phyloP scores from a whole-genome alignment of 768 basidiomycete species.

The Gyrodon lividus region DNA sequence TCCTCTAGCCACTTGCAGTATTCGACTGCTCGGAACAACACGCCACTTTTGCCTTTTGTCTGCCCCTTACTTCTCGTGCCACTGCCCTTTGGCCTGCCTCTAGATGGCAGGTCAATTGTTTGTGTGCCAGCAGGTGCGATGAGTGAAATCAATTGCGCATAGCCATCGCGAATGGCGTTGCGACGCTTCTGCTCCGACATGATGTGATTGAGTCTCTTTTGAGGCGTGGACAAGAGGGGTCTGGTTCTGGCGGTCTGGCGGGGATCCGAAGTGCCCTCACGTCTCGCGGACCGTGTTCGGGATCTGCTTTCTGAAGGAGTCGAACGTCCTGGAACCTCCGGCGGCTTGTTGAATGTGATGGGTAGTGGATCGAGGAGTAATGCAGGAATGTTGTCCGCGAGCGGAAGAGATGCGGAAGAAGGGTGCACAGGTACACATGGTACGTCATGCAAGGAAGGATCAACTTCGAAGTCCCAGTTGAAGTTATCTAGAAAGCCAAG shows the following conservation, averaged over 20 bases:
- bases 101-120: constrained; percentile 68
- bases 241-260: constrained; percentile 45
- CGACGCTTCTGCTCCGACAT: constrained; percentile 93
- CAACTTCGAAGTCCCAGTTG: constrained; percentile 58
- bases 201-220: constrained; percentile 91
- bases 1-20: constrained; percentile 88
- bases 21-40: constrained; percentile 82
- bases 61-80: constrained; percentile 61
- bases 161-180: constrained; percentile 88
- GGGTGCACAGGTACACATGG: constrained; percentile 3
- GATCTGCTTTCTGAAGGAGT: constrained; percentile 13
- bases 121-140: constrained; percentile 78
- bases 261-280: constrained; percentile 24
- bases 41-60: constrained; percentile 87
- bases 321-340: constrained; percentile 1
- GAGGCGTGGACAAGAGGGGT: constrained; percentile 74
- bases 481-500: constrained; percentile 84
- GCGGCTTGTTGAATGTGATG: constrained; percentile 1
- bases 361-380: constrained; percentile 3
- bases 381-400: neutral
- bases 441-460: constrained; percentile 24
- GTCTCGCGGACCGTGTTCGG: constrained; percentile 15
- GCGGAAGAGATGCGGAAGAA: neutral
- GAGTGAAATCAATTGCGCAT: constrained; percentile 79
- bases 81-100: constrained; percentile 80